A percentile compares a stretch with the other conserved stretches of the same genome.
Conservation (phyloP, 2,329 filamentous ascomycete species). For the Akanthomyces lecanii region DNA sequence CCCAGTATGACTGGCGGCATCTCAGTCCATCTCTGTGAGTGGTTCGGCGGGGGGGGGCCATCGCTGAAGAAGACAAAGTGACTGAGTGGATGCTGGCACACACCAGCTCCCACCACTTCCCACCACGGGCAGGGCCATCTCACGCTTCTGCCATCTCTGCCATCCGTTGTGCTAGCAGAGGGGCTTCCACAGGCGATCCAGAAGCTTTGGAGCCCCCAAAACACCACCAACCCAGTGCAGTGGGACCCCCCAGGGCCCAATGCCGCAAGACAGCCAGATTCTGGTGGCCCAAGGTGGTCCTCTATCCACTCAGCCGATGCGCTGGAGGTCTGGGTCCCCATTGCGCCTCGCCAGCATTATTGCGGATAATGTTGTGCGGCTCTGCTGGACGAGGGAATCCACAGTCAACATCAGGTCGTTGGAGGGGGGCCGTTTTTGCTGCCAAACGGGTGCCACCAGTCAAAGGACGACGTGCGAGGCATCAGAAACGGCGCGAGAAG, state of each 20-base stretch:
- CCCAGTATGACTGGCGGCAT: not conserved
- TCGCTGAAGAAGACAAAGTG: not conserved
- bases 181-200: constrained; percentile 13
- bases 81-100: not conserved
- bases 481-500: not conserved
- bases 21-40: not conserved
- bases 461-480: not conserved
- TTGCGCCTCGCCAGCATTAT: constrained; percentile 15
- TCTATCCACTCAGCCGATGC: constrained; percentile 12
- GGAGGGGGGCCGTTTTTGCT: constrained; percentile 6
- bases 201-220: constrained; percentile 3
- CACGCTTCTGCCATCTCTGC: not conserved
- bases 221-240: not conserved
- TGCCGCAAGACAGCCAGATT: constrained; percentile 9
- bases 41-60: not conserved
- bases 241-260: constrained; percentile 2
- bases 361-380: constrained; percentile 9
- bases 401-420: constrained; percentile 17
- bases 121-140: constrained; percentile 2
- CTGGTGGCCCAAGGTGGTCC: not conserved
- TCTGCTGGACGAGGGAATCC: constrained; percentile 15
- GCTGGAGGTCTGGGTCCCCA: constrained; percentile 10
- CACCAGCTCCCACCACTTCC: not conserved
- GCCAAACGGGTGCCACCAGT: not conserved
- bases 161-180: constrained; percentile 7